Base-by-base conservation (phyloP, 495 filamentous ascomycete genomes). In the Trichoderma virens region DNA sequence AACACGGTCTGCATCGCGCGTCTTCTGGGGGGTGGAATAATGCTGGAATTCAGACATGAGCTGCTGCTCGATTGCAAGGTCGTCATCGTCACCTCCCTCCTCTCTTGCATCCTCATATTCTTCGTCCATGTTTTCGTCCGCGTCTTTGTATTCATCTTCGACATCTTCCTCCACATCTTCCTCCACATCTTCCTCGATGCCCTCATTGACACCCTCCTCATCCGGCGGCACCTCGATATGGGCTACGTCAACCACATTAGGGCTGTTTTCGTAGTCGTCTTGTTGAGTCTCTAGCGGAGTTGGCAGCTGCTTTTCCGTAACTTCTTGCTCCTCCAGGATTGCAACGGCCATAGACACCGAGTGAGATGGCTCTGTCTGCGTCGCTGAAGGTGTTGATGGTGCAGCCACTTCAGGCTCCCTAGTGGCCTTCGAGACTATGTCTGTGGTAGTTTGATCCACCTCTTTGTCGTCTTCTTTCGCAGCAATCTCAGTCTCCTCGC, bases 61-160 rank as follows among this genome's bases (percentile, higher is more conserved):
- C 11, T 62, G 61, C 61, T 62, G 61, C 61, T 62, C 35, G 14
- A 61, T 54, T 5, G 35, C 35, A 32, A 65, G 27, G 34, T 35
- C 41, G 28, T 64, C 39, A 23, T 56, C 45, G 41, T 54, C 61
- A 31, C 18, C 38, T 20, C 59, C 66, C n/a, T 59, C 64, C 20
- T 67, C 67, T 3, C 28, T 43, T 27, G 62, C 64, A 20, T 51
- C 67, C n/a, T 63, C 31, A 20, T 47, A 23, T 18, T 63, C 61
- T 34, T 35, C 62, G 43, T 30, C 39, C 61, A 16, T 30, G 32
- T 65, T 59, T 28, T 63, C 43, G n/a, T 34, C 63, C 27, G 56
- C 62, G 8, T 59, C 68, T 45, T 60, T 62, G 14, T 66, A 64
- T 9, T 25, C 56, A n/a, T 65, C 64, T 25, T 54, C 67, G 9